Evolutionary conservation across 306 rosid genomes (phyloP).

Genomic region (Trichosanthes truncata): DNA sequence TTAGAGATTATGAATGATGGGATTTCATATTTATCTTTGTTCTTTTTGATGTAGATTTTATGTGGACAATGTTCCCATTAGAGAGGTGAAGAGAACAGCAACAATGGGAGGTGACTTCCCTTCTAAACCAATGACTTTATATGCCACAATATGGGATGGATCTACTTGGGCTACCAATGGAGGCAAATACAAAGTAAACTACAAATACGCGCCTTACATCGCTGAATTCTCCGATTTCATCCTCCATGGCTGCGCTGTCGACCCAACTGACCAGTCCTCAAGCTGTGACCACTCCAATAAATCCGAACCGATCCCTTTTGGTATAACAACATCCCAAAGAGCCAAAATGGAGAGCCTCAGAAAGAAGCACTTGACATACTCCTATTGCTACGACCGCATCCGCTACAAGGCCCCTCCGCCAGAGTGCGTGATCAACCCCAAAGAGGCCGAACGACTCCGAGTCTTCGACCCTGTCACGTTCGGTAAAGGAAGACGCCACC

Average conservation of each 20-base stretch:
- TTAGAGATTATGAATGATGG: not conserved
- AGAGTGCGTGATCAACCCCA: constrained; percentile 63
- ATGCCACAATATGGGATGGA: constrained; percentile 97
- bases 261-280: constrained; percentile 51
- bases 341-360: constrained; percentile 55
- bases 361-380: constrained; percentile 84
- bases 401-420: constrained; percentile 60
- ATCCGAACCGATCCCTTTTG: constrained; percentile 36
- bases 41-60: constrained; percentile 52
- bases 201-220: constrained; percentile 79
- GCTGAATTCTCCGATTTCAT: constrained; percentile 66
- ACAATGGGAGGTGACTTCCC: constrained; percentile 92
- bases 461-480: constrained; percentile 67
- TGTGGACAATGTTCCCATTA: constrained; percentile 78
- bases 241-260: constrained; percentile 81
- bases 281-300: constrained; percentile 36
- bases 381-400: constrained; percentile 66
- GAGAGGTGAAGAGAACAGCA: constrained; percentile 61
- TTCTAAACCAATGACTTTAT: constrained; percentile 83
- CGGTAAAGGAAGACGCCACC: constrained; percentile 55
- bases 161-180: constrained; percentile 98
- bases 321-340: constrained; percentile 33
- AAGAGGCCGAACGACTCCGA: constrained; percentile 61
- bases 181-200: constrained; percentile 80
- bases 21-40: not conserved